These are phyloP conservation scores for Globisporangium parvum DNA, from an alignment of 352 stramenopile genomes.

Conservation along the genomic window DNA sequence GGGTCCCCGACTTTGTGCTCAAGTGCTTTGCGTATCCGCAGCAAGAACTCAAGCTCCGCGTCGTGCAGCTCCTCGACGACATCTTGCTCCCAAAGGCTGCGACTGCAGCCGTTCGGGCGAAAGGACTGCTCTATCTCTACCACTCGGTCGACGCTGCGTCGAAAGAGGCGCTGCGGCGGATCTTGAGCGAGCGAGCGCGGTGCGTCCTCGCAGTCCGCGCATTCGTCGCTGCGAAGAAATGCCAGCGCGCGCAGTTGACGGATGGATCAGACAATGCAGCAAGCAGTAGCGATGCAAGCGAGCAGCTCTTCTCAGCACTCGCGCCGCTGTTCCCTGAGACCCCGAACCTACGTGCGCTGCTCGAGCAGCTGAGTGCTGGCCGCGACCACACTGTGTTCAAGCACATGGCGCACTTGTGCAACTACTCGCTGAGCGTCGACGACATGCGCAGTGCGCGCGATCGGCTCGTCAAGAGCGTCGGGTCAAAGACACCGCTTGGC, in stretches of 20 bases:
- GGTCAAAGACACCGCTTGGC: conserved; percentile 69
- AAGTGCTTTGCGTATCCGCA: conserved; percentile 85
- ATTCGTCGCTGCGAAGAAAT: conserved; percentile 48
- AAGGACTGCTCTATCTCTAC: conserved; percentile 69
- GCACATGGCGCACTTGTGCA: conserved; percentile 53
- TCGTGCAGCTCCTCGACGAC: conserved; percentile 81
- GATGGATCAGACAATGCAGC: conserved; percentile 1
- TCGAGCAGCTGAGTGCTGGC: conserved; percentile 59
- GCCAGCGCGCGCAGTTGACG: conserved; percentile 24
- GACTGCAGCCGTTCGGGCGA: conserved; percentile 41
- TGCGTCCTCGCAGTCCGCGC: conserved; percentile 25
- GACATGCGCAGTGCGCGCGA: conserved; percentile 51
- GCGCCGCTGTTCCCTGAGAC: conserved; percentile 57
- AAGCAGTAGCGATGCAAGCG: conserved; percentile 17
- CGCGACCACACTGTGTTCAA: conserved; percentile 82
- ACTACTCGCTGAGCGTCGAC: conserved; percentile 37
- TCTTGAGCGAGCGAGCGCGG: conserved; percentile 59
- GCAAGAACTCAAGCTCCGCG: conserved; percentile 75
- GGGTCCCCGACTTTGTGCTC: conserved; percentile 78
- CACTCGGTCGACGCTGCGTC: conserved; percentile 51
- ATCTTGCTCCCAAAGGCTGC: conserved; percentile 73
- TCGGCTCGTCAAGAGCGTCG: conserved; percentile 67
- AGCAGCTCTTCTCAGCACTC: conserved; percentile 32
- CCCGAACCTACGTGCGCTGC: conserved; percentile 39
- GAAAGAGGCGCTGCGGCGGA: conserved; percentile 64